Evolutionary conservation across 805 yeast genomes (phyloP).

Genomic region (Wickerhamomyces bisporus): DNA sequence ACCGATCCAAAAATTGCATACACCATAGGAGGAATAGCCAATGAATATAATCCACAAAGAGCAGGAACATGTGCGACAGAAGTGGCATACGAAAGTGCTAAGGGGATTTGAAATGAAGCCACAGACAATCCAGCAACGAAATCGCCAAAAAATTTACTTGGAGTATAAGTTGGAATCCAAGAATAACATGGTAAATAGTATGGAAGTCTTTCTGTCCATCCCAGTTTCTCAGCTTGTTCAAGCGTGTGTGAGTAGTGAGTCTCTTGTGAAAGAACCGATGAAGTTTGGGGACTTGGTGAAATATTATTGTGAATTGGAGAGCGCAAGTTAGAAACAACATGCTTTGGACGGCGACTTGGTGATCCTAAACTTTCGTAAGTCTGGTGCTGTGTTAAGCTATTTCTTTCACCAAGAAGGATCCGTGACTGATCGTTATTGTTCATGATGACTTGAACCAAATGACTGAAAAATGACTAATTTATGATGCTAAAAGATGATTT

Average conservation of each 20-base stretch:
- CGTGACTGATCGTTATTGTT: neutral
- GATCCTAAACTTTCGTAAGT: constrained; percentile 10
- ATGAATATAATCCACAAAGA: constrained; percentile 68
- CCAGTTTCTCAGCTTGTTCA: constrained; percentile 3
- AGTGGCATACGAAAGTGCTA: constrained; percentile 68
- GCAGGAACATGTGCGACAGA: constrained; percentile 84
- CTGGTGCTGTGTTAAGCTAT: constrained; percentile 2
- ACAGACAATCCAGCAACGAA: constrained; percentile 78
- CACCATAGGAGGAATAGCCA: constrained; percentile 72
- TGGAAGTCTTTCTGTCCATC: constrained; percentile 33
- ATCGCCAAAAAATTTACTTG: constrained; percentile 46
- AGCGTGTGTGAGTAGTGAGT: constrained; percentile 2
- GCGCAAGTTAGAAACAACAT: constrained; percentile 14
- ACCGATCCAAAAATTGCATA: constrained; percentile 80
- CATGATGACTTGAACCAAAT: constrained; percentile 3
- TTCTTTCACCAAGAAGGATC: constrained; percentile 11
- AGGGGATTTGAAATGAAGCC: constrained; percentile 88
- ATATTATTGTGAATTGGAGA: neutral
- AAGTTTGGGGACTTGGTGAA: constrained; percentile 9
- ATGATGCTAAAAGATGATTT: too few species aligned
- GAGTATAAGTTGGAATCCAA: constrained; percentile 56
- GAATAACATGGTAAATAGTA: constrained; percentile 64
- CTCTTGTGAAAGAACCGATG: constrained; percentile 10
- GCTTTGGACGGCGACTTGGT: constrained; percentile 16
- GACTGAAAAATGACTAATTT: too few species aligned